A percentile compares a stretch with the other conserved stretches of the same genome.
phyloP scores from a whole-genome alignment of 768 basidiomycete genomes.

The Royoungia palumana region DNA sequence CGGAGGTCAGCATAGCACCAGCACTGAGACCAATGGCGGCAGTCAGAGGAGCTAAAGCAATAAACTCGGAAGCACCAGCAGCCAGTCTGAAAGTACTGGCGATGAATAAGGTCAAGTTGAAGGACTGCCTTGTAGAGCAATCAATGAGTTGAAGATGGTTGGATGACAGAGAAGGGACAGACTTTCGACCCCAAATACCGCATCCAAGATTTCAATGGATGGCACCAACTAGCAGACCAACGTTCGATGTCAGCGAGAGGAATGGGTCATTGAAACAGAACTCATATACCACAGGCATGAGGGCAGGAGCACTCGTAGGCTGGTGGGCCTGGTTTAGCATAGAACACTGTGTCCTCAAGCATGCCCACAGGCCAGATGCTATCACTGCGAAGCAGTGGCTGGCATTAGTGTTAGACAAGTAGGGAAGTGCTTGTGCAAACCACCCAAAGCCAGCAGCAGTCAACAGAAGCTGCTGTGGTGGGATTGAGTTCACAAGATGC shows the following conservation, averaged over 20 bases:
- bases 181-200: constrained; percentile 51
- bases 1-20: constrained; percentile 33
- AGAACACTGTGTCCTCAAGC: background rate
- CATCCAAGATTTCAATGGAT: constrained; percentile 48
- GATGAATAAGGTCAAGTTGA: constrained; percentile 54
- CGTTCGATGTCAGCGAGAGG: constrained; percentile 48
- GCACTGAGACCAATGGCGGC: constrained; percentile 47
- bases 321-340: constrained; percentile 9
- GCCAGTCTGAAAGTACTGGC: constrained; percentile 51
- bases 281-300: constrained; percentile 47
- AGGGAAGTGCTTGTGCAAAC: constrained; percentile 32
- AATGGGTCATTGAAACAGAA: constrained; percentile 47
- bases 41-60: constrained; percentile 45
- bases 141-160: background rate
- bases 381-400: constrained; percentile 21
- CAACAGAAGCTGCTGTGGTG: constrained; percentile 36
- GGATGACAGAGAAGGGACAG: constrained; percentile 4
- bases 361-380: constrained; percentile 39
- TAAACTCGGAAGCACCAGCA: constrained; percentile 45
- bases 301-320: constrained; percentile 43
- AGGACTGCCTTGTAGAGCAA: constrained; percentile 38
- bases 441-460: constrained; percentile 41
- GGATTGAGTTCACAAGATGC: background rate
- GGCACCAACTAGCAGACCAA: constrained; percentile 51
- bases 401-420: background rate